Base-by-base conservation (phyloP, 148 eudicot species). In the Spergularia bocconei region DNA sequence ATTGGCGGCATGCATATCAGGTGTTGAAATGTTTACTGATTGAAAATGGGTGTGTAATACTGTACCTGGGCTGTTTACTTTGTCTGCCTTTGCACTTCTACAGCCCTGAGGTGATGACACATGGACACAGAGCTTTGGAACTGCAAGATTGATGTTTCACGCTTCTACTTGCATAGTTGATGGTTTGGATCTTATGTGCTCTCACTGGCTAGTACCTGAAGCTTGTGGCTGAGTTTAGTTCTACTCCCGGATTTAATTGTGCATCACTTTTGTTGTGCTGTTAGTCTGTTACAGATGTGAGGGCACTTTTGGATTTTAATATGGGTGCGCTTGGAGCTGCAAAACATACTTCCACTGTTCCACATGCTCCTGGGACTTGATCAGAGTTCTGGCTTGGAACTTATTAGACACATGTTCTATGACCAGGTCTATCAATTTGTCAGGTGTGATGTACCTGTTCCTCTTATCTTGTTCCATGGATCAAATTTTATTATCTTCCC, bases 371-470 rank as follows among this genome's bases (percentile, higher is more conserved):
- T 23, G 13, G 52, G 57, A 54, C 7, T 1, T 11, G 13, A 51
- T 7, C 59, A 7, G 72, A 23, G 44, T 1, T 51, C 39, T 13
- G 38, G 59, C 16, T 52, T 25, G 39, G 48, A 69, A 52, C 57
- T 44, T 44, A 47, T 50, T n/a, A 12, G 10, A 48, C 0, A 21
- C 16, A 63, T 68, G 39, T 11, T 56, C 9, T 29, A 57, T 79
- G 36, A 57, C 60, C 52, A 70, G 53, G 75, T 80, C 77, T 80
- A 69, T 74, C 62, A 75, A 51, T 20, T 11, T 78, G 82, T 74
- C 62, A 81, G 84, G 80, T 80, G 86, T 72, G 80, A 63, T 52
- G 21, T 70, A 59, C 57, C 25, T 36, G 51, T 68, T 72, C 74
- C 48, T 9, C 48, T 44, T 17, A 52, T 23, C 33, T 76, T 75